A percentile compares a stretch with the other conserved stretches of the same genome.
Conservation (phyloP, 495 filamentous ascomycete genomes). For the Stereocaulon alpinum region DNA sequence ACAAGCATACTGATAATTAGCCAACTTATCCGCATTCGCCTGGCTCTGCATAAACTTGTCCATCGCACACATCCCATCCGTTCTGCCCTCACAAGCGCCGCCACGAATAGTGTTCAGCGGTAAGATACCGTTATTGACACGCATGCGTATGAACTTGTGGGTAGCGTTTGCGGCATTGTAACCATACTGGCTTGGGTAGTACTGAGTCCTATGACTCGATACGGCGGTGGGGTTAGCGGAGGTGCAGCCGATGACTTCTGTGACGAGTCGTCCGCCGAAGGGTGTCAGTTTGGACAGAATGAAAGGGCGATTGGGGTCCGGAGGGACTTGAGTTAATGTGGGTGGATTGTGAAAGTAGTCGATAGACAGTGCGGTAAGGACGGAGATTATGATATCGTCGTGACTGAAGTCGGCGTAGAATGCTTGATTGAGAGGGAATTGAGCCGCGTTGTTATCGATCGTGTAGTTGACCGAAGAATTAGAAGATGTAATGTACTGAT, state of each 20-base stretch:
- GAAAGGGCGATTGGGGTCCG: conserved; percentile 28
- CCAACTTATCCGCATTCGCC: conserved; percentile 19
- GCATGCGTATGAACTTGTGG: conserved; percentile 34
- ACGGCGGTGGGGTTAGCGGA: conserved; percentile 22
- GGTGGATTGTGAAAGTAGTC: conserved; percentile 32
- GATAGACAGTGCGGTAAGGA: conserved; percentile 34
- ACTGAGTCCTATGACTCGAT: conserved; percentile 22
- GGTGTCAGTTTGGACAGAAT: conserved; percentile 30
- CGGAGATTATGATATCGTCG: conserved; percentile 36
- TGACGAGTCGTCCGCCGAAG: conserved; percentile 31
- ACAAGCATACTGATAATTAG: conserved; percentile 31
- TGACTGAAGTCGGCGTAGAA: conserved; percentile 42
- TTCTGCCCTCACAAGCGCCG: conserved; percentile 24
- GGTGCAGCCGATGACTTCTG: conserved; percentile 32
- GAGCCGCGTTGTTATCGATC: conserved; percentile 30
- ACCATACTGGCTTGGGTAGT: conserved; percentile 30
- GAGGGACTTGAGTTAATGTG: conserved; percentile 26
- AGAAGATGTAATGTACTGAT: conserved; percentile 28
- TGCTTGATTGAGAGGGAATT: conserved; percentile 34
- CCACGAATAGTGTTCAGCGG: conserved; percentile 30
- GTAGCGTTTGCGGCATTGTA: conserved; percentile 28
- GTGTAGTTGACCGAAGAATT: conserved; percentile 33
- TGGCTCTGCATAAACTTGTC: conserved; percentile 28
- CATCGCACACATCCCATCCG: conserved; percentile 31
- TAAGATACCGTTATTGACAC: conserved; percentile 33